Conservation (phyloP, 345 rosid genomes). For the Hypericum androsaemum region DNA sequence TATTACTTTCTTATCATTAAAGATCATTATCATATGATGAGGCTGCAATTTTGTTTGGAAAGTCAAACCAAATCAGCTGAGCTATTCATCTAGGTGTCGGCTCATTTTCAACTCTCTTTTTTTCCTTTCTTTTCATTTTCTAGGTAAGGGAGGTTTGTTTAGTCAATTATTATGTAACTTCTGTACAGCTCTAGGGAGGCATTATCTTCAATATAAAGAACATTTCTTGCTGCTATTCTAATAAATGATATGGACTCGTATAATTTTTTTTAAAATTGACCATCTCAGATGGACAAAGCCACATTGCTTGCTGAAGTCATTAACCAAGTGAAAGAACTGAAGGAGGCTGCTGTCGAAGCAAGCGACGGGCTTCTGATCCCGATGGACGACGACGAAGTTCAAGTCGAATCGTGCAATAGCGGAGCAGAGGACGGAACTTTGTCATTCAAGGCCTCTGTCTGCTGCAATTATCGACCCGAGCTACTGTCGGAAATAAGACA, state of each 20-base stretch:
- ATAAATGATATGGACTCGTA: no score
- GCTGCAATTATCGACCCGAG: constrained; percentile 46
- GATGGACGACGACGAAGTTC: constrained; percentile 38
- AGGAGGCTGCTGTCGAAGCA: constrained; percentile 36
- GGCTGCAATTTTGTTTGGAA: no score
- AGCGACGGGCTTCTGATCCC: constrained; percentile 44
- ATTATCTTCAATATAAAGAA: no score
- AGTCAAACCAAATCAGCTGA: neutral
- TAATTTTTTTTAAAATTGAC: no score
- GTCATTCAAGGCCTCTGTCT: constrained; percentile 37
- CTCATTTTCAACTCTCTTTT: neutral
- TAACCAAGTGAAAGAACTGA: constrained; percentile 38
- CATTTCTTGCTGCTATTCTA: no score
- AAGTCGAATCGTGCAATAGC: constrained; percentile 27
- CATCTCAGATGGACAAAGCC: constrained; percentile 61
- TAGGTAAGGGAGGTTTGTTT: no score
- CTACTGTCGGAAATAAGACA: constrained; percentile 38
- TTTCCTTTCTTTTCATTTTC: constrained; percentile 4
- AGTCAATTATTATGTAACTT: no score
- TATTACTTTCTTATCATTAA: no score
- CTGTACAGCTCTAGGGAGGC: no score
- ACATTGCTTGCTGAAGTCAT: constrained; percentile 58
- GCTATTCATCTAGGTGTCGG: neutral
- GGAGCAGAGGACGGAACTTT: constrained; percentile 18
- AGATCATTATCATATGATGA: no score